Conservation (phyloP, 306 rosid species). For the Psophocarpus tetragonolobus region DNA sequence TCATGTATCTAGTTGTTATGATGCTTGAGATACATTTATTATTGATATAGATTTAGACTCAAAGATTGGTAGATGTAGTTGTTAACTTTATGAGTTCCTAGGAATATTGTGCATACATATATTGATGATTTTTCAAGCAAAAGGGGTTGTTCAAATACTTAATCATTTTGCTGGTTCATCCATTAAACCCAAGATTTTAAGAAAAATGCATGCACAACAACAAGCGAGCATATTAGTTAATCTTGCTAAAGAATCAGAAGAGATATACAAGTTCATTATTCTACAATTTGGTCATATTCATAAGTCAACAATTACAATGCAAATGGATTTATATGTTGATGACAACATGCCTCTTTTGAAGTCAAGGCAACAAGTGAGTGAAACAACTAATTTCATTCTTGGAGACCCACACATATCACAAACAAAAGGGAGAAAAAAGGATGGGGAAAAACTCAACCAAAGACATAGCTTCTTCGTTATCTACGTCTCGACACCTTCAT, state of each 20-base stretch:
- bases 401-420: too few species aligned
- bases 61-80: background rate
- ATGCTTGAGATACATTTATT: background rate
- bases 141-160: too few species aligned
- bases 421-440: too few species aligned
- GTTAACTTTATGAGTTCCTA: background rate
- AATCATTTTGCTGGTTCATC: too few species aligned
- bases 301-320: background rate
- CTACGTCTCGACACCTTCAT: too few species aligned
- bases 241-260: background rate
- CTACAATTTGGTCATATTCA: background rate
- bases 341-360: background rate
- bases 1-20: background rate
- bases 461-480: too few species aligned
- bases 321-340: background rate
- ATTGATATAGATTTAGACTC: background rate
- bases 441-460: too few species aligned
- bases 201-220: background rate
- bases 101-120: background rate
- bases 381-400: too few species aligned
- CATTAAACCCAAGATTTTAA: background rate
- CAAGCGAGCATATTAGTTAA: background rate
- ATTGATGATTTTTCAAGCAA: too few species aligned
- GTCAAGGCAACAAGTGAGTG: too few species aligned
- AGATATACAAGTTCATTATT: background rate